These are phyloP conservation scores for Musa acuminata DNA, from an alignment of 176 grass and related monocot genomes.

Conservation along the genomic window DNA sequence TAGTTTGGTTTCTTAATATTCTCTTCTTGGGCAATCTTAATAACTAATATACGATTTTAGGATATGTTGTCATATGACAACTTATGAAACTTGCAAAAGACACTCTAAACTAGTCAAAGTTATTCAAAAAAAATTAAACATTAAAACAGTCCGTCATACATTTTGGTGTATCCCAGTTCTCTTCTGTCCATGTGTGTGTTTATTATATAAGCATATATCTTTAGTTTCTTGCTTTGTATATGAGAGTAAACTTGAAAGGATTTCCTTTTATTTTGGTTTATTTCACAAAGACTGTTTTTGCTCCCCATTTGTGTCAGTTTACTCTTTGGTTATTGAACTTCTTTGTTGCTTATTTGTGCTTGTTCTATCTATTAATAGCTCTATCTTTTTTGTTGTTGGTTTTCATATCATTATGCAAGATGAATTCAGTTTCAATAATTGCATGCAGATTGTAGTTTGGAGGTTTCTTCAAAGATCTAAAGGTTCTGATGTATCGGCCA, in stretches of 20 bases:
- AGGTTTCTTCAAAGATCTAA: constrained; percentile 50
- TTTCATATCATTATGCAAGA: constrained; percentile 10
- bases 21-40: too few relatives aligned
- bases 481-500: constrained; percentile 44
- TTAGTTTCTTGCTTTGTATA: background rate
- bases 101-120: too few relatives aligned
- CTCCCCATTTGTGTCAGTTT: background rate
- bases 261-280: background rate
- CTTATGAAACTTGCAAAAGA: too few relatives aligned
- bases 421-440: constrained; percentile 23
- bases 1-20: too few relatives aligned
- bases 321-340: too few relatives aligned
- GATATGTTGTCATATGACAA: too few relatives aligned
- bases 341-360: background rate
- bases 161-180: too few relatives aligned
- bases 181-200: background rate
- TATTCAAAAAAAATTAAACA: too few relatives aligned
- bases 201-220: background rate
- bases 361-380: background rate
- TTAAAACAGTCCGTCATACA: too few relatives aligned
- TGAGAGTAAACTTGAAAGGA: background rate
- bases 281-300: background rate
- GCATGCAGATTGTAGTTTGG: constrained; percentile 76
- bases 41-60: too few relatives aligned
- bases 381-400: background rate